phyloP scores from a whole-genome alignment of 208 protist genomes.

The Leishmania guyanensis region DNA sequence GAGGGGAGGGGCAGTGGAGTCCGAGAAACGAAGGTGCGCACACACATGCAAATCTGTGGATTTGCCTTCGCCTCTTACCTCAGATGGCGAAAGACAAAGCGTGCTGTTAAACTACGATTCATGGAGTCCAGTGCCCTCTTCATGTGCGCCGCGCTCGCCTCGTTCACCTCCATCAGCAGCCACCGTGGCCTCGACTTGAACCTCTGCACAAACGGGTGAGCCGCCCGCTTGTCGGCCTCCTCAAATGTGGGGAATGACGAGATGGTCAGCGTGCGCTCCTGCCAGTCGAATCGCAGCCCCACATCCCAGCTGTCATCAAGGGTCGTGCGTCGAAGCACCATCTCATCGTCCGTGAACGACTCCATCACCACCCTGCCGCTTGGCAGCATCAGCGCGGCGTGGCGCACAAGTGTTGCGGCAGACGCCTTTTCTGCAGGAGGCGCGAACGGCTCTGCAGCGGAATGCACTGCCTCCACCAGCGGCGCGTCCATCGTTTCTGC shows the following conservation, averaged over 20 bases:
- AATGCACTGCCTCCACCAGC: conserved; percentile 31
- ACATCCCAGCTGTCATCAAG: conserved; percentile 70
- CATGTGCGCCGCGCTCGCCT: conserved; percentile 59
- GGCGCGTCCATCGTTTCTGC: conserved; percentile 26
- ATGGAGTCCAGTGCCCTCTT: conserved; percentile 68
- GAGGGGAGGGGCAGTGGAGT: not conserved
- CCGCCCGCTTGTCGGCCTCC: conserved; percentile 16
- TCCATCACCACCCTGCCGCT: conserved; percentile 58
- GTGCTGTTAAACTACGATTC: conserved; percentile 55
- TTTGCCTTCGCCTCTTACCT: not conserved
- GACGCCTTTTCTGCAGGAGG: conserved; percentile 9
- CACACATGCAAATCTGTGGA: not conserved
- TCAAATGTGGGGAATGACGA: conserved; percentile 56
- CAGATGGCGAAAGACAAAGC: conserved; percentile 53
- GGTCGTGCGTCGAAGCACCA: conserved; percentile 56
- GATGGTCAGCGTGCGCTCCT: conserved; percentile 58
- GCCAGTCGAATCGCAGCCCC: conserved; percentile 79
- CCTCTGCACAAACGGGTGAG: conserved; percentile 59
- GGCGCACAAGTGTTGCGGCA: conserved; percentile 23
- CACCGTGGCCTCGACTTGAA: conserved; percentile 62
- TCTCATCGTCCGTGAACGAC: conserved; percentile 64
- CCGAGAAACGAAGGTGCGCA: not conserved
- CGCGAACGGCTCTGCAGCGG: conserved; percentile 20
- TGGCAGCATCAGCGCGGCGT: conserved; percentile 45
- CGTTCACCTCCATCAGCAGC: conserved; percentile 76